Conservation (phyloP, 1,284 basidiomycete species). For the Quambalaria eucalypti region DNA sequence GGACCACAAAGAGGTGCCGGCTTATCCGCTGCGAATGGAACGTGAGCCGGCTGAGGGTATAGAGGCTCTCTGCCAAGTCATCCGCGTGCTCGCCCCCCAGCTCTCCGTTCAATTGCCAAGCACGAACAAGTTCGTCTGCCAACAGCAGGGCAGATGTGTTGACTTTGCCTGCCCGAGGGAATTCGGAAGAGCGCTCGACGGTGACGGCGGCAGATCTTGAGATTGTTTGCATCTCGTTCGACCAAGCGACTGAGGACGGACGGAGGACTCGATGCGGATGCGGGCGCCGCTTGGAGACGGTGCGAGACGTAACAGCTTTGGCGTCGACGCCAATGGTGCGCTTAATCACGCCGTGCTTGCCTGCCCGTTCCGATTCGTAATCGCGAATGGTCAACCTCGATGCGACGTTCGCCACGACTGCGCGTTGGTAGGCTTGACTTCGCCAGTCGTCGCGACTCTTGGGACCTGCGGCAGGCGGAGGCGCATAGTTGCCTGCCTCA, state of each 20-base stretch:
- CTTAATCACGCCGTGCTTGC: constrained; percentile 19
- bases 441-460: constrained; percentile 29
- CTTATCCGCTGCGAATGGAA: constrained; percentile 41
- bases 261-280: constrained; percentile 14
- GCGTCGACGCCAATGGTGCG: constrained; percentile 14
- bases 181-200: constrained; percentile 54
- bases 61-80: constrained; percentile 37
- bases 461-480: constrained; percentile 17
- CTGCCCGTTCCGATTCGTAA: constrained; percentile 26
- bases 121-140: constrained; percentile 67
- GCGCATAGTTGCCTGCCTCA: constrained; percentile 17
- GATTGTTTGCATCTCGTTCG: constrained; percentile 30
- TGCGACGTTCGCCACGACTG: constrained; percentile 25
- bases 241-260: constrained; percentile 29
- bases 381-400: constrained; percentile 31
- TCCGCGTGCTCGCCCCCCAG: constrained; percentile 36
- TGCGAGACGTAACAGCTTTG: constrained; percentile 21
- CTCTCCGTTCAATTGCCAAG: constrained; percentile 58
- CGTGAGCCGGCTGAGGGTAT: constrained; percentile 32
- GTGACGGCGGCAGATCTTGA: constrained; percentile 18
- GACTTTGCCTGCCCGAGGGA: constrained; percentile 73
- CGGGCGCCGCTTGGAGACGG: constrained; percentile 35
- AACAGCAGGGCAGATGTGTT: constrained; percentile 75
- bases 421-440: constrained; percentile 31
- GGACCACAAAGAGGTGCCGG: constrained; percentile 31